A percentile compares a stretch with the other conserved stretches of the same genome.
Conservation (phyloP, 2,329 filamentous ascomycete species). For the Didymella exigua region DNA sequence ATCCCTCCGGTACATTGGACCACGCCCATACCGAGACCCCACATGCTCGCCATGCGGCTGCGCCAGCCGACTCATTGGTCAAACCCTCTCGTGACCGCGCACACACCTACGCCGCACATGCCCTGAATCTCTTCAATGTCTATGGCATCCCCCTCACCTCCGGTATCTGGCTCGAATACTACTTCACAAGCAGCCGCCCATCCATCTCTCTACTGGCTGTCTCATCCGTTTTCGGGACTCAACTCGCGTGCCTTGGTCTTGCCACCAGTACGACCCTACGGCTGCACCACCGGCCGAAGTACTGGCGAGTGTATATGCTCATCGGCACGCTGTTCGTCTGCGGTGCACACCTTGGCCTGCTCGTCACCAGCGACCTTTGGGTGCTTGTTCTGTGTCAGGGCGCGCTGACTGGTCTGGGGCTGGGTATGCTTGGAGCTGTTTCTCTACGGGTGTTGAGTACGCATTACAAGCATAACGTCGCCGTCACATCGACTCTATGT, state of each 20-base stretch:
- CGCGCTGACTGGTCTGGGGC: slow-evolving; percentile 15
- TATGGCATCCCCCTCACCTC: slow-evolving; percentile 34
- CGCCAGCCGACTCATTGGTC: too few species aligned
- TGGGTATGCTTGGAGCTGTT: slow-evolving; percentile 24
- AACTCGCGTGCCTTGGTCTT: slow-evolving; percentile 25
- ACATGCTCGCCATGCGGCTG: too few species aligned
- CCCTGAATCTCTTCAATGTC: slow-evolving; percentile 33
- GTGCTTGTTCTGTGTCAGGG: slow-evolving; percentile 18
- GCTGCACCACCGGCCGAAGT: slow-evolving; percentile 11
- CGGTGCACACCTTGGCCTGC: not conserved
- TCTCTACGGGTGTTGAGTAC: slow-evolving; percentile 22
- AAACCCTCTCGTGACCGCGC: not conserved
- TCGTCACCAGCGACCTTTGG: not conserved
- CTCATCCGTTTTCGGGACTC: slow-evolving; percentile 15
- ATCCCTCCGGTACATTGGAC: too few species aligned
- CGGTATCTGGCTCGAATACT: slow-evolving; percentile 30
- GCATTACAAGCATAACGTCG: slow-evolving; percentile 32
- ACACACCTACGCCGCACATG: slow-evolving; percentile 24
- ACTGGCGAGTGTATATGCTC: slow-evolving; percentile 11
- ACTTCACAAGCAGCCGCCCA: slow-evolving; percentile 19
- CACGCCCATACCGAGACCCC: too few species aligned
- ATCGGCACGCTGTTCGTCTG: not conserved
- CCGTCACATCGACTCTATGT: slow-evolving; percentile 45
- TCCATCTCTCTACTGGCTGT: slow-evolving; percentile 11
- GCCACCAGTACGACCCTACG: not conserved